phyloP scores from a whole-genome alignment of 2,329 filamentous ascomycete species.

The Ophiostoma sp. region DNA sequence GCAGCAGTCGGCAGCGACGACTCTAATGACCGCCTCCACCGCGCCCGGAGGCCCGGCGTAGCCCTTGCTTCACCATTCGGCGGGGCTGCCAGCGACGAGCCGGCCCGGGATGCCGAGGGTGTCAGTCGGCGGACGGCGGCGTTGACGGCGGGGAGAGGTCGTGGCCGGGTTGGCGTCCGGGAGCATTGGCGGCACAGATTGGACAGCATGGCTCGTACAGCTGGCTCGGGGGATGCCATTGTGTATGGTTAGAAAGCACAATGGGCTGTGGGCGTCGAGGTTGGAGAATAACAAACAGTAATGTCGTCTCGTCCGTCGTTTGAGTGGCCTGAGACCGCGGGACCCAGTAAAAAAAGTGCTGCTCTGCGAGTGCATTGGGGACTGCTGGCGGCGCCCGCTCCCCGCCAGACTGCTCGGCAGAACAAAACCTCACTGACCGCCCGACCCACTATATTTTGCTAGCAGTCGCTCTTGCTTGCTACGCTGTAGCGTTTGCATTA shows the following conservation, averaged over 20 bases:
- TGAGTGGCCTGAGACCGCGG: conserved; percentile 23
- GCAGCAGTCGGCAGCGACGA: not conserved
- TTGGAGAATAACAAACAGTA: not conserved
- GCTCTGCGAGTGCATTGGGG: not conserved
- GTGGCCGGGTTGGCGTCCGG: conserved; percentile 21
- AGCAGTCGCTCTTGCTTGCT: not conserved
- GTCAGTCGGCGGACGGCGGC: conserved; percentile 11
- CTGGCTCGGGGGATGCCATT: conserved; percentile 27
- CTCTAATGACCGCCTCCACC: conserved; percentile 3
- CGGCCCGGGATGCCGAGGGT: conserved; percentile 11
- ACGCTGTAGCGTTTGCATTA: not conserved
- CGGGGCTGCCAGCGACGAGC: conserved; percentile 13
- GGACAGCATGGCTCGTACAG: conserved; percentile 29
- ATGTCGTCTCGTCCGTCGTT: conserved; percentile 4
- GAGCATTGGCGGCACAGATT: conserved; percentile 30
- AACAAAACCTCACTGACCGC: conserved; percentile 19
- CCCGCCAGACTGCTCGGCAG: conserved; percentile 21
- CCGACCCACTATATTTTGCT: conserved; percentile 9
- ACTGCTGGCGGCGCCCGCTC: conserved; percentile 1
- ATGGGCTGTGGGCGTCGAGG: not conserved
- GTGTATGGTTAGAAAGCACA: not conserved
- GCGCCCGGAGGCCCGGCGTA: conserved; percentile 4
- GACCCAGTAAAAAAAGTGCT: conserved; percentile 23
- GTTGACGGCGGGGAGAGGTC: conserved; percentile 12
- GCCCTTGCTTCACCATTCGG: conserved; percentile 5